Conservation (phyloP, 2,329 filamentous ascomycete genomes). For the Aspergillus brunneoviolaceus region DNA sequence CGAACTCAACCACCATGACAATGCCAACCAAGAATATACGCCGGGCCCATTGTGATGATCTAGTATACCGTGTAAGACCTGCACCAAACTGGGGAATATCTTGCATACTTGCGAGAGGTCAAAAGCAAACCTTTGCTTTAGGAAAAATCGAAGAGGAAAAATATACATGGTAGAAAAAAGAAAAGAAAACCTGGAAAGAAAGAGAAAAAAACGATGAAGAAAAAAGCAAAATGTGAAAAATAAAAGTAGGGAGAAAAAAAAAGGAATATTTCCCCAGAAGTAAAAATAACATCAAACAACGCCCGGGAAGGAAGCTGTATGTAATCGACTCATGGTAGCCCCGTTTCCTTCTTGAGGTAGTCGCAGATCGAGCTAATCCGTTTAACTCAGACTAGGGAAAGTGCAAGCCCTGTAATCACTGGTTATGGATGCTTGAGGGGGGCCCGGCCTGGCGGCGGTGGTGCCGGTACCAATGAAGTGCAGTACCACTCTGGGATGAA, state of each 20-base stretch:
- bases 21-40: background rate
- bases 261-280: background rate
- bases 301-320: constrained; percentile 20
- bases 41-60: background rate
- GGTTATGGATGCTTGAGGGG: background rate
- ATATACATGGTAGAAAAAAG: background rate
- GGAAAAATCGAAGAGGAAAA: background rate
- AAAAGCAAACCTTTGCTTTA: background rate
- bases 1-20: background rate
- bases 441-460: background rate
- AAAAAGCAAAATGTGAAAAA: constrained; percentile 2
- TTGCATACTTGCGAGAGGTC: background rate
- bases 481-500: constrained; percentile 4
- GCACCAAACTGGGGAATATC: background rate
- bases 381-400: constrained; percentile 7
- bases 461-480: too few species aligned
- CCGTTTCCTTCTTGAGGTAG: constrained; percentile 23
- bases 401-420: constrained; percentile 5
- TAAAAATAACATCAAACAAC: constrained; percentile 11
- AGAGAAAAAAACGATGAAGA: constrained; percentile 3
- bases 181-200: background rate
- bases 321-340: constrained; percentile 17
- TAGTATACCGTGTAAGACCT: background rate
- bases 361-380: constrained; percentile 16
- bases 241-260: background rate